A percentile compares a stretch with the other conserved stretches of the same genome.
phyloP scores from a whole-genome alignment of 208 protist species.

The Blechomonas ayalai region DNA sequence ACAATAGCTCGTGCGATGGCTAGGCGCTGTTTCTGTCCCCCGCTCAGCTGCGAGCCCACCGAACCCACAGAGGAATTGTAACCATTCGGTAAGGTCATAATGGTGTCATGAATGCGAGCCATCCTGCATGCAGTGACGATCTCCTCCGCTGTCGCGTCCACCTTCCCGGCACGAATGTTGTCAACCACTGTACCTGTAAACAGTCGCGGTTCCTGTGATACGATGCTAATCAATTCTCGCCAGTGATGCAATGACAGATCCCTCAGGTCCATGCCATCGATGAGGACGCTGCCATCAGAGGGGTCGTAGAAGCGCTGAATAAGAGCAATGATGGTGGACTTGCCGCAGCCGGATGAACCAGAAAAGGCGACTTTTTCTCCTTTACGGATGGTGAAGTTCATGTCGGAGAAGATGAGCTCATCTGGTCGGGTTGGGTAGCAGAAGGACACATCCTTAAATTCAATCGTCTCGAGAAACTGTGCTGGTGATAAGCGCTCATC shows the following conservation, averaged over 20 bases:
- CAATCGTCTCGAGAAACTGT: slow-evolving; percentile 12
- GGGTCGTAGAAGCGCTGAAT: slow-evolving; percentile 75
- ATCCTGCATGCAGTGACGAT: slow-evolving; percentile 23
- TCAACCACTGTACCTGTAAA: slow-evolving; percentile 71
- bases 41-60: slow-evolving; percentile 31
- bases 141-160: slow-evolving; percentile 18
- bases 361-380: slow-evolving; percentile 34
- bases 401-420: slow-evolving; percentile 7
- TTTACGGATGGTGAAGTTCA: slow-evolving; percentile 9
- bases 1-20: slow-evolving; percentile 71
- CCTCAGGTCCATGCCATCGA: slow-evolving; percentile 60
- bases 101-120: slow-evolving; percentile 53
- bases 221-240: slow-evolving; percentile 46
- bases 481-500: too few species aligned
- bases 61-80: slow-evolving; percentile 80
- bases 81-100: slow-evolving; percentile 9
- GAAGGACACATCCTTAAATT: slow-evolving; percentile 23
- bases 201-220: slow-evolving; percentile 70
- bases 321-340: slow-evolving; percentile 32
- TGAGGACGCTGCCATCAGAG: slow-evolving; percentile 30
- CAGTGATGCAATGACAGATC: slow-evolving; percentile 29
- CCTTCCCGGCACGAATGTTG: slow-evolving; percentile 46
- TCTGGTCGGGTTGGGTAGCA: slow-evolving; percentile 13
- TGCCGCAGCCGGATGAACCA: slow-evolving; percentile 47
- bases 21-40: slow-evolving; percentile 74